A percentile compares a stretch with the other conserved stretches of the same genome.
phyloP scores from a whole-genome alignment of 2,329 filamentous ascomycete genomes.

The Lecanicillium sp. region DNA sequence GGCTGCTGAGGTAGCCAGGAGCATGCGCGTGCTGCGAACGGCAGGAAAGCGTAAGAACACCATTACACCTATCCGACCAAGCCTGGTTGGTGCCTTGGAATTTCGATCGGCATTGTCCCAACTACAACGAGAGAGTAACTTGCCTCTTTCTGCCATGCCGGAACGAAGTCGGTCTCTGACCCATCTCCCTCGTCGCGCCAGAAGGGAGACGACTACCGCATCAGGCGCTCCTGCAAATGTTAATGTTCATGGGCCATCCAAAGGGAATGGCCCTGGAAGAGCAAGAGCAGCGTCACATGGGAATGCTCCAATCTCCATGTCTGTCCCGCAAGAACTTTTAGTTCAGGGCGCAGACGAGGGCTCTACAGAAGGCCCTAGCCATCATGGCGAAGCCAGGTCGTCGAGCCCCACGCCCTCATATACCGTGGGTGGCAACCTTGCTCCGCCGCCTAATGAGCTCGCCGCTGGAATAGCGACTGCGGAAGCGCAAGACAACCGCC shows the following conservation, averaged over 20 bases:
- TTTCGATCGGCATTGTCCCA: constrained; percentile 88
- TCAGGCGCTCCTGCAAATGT: constrained; percentile 10
- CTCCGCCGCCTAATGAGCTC: constrained; percentile 25
- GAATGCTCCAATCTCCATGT: constrained; percentile 2
- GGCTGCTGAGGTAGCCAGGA: constrained; percentile 78
- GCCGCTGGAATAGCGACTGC: constrained; percentile 10
- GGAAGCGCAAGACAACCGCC: constrained; percentile 5
- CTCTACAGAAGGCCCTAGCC: constrained; percentile 1
- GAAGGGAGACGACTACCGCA: constrained; percentile 20
- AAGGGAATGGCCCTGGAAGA: background rate
- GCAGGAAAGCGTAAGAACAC: constrained; percentile 59
- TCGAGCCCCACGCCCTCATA: constrained; percentile 23
- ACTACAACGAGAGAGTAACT: constrained; percentile 71
- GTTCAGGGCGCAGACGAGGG: constrained; percentile 3
- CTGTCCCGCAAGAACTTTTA: constrained; percentile 1
- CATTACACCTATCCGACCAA: constrained; percentile 81
- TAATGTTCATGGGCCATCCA: background rate
- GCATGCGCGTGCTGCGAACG: constrained; percentile 80
- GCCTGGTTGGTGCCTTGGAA: constrained; percentile 85
- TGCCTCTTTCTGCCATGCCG: constrained; percentile 61
- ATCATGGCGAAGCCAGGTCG: constrained; percentile 14
- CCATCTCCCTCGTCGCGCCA: constrained; percentile 15
- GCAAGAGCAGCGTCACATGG: background rate
- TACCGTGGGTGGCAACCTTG: constrained; percentile 31
- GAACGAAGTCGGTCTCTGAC: constrained; percentile 44